Conservation (phyloP, 225 moss, liverwort and hornwort genomes). For the Climacium dendroides region DNA sequence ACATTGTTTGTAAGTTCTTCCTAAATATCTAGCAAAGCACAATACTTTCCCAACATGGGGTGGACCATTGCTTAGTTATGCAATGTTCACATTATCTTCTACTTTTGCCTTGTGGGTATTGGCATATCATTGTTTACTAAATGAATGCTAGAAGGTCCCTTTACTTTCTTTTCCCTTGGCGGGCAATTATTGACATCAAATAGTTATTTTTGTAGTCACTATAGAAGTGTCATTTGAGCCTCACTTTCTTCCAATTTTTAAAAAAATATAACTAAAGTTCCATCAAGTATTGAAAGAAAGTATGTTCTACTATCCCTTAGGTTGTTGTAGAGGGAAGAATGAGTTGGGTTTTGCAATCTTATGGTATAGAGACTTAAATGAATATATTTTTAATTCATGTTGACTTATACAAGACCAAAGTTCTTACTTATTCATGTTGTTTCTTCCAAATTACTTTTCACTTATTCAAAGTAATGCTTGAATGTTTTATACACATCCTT, state of each 20-base stretch:
- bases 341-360: no score
- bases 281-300: no score
- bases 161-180: neutral
- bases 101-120: neutral
- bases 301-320: no score
- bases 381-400: neutral
- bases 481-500: no score
- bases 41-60: no score
- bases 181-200: neutral
- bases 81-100: neutral
- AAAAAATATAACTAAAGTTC: no score
- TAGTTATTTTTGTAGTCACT: neutral
- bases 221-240: neutral
- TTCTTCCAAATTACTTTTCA: no score
- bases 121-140: neutral
- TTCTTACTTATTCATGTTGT: no score
- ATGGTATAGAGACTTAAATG: neutral
- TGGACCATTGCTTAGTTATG: no score
- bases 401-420: no score
- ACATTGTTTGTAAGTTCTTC: fast-evolving
- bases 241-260: neutral
- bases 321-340: no score
- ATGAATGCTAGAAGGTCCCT: fast-evolving
- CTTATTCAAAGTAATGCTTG: no score
- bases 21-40: neutral